These are phyloP conservation scores for Tripterygium wilfordii DNA, from an alignment of 177 flowering plant genomes.

Conservation along the genomic window DNA sequence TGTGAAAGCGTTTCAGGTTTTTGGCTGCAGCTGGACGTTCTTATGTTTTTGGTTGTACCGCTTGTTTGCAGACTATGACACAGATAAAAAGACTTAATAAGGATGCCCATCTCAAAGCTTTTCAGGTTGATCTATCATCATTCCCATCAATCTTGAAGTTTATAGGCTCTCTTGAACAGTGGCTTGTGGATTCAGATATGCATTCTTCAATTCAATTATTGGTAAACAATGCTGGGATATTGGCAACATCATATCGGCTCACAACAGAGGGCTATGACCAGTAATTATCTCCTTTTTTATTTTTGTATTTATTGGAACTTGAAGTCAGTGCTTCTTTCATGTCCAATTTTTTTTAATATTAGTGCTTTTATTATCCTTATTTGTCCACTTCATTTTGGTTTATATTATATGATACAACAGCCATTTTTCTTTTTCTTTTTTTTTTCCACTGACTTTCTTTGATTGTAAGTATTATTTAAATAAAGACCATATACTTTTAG, in stretches of 20 bases:
- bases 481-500: no score
- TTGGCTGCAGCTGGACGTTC: background rate
- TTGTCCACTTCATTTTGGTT: no score
- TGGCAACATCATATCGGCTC: conserved; percentile 67
- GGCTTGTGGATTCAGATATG: conserved; percentile 68
- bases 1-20: background rate
- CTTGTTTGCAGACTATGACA: conserved; percentile 40
- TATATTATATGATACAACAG: no score
- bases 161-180: conserved; percentile 50
- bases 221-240: conserved; percentile 92
- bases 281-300: conserved; percentile 34
- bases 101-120: conserved; percentile 60
- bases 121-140: conserved; percentile 71
- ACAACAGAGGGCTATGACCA: conserved; percentile 73
- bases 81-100: conserved; percentile 40
- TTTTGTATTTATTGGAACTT: no score
- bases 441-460: background rate
- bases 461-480: background rate
- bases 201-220: conserved; percentile 77
- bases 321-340: background rate
- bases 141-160: conserved; percentile 62
- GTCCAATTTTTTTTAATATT: conserved; percentile 3
- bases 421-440: background rate
- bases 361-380: no score
- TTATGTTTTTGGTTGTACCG: conserved; percentile 5